phyloP scores from a whole-genome alignment of 495 filamentous ascomycete genomes.

The Penicillium bialowiezense region DNA sequence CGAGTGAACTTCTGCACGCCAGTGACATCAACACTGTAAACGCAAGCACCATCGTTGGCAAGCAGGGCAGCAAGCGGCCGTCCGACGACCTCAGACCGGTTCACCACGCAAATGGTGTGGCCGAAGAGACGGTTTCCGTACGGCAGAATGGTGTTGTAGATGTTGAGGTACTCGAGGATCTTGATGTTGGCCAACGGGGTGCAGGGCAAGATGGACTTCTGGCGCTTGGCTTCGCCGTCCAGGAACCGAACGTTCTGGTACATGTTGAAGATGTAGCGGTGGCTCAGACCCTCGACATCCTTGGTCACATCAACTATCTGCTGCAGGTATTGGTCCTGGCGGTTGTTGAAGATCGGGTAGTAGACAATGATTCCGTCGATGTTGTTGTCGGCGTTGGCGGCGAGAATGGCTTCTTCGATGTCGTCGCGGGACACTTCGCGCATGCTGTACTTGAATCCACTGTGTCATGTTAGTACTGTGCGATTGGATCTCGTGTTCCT shows the following conservation, averaged over 20 bases:
- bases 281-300: slow-evolving; percentile 93
- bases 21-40: slow-evolving; percentile 90
- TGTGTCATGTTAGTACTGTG: slow-evolving; percentile 31
- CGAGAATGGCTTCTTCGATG: slow-evolving; percentile 80
- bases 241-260: slow-evolving; percentile 97
- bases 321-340: slow-evolving; percentile 90
- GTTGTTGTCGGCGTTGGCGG: slow-evolving; percentile 70
- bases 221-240: slow-evolving; percentile 67
- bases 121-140: slow-evolving; percentile 92
- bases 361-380: slow-evolving; percentile 97
- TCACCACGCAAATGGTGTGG: slow-evolving; percentile 89
- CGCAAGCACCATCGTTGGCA: slow-evolving; percentile 92
- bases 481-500: background rate
- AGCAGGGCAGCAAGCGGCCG: slow-evolving; percentile 90
- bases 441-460: slow-evolving; percentile 86
- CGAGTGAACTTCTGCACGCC: slow-evolving; percentile 91
- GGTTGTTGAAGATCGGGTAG: slow-evolving; percentile 91
- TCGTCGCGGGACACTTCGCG: slow-evolving; percentile 78
- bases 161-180: slow-evolving; percentile 88
- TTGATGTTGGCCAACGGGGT: slow-evolving; percentile 95
- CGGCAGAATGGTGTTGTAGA: slow-evolving; percentile 94
- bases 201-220: slow-evolving; percentile 92
- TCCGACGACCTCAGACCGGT: slow-evolving; percentile 92
- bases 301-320: slow-evolving; percentile 87
- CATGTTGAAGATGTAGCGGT: slow-evolving; percentile 97